phyloP scores from a whole-genome alignment of 345 rosid species.

The Erodium maritimum region DNA sequence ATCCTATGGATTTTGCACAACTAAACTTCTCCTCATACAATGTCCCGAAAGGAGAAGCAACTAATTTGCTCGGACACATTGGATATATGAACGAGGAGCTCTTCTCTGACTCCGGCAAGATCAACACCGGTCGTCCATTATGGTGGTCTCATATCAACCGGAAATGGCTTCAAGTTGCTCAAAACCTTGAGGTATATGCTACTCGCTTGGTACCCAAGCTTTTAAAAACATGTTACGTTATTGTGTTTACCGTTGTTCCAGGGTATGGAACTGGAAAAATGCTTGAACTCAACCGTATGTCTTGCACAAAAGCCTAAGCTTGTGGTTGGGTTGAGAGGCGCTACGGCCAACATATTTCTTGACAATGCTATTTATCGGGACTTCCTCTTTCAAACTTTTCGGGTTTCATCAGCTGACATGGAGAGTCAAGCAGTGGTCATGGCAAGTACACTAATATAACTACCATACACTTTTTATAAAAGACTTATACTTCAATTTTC shows the following conservation, averaged over 20 bases:
- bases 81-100: constrained; percentile 25
- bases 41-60: constrained; percentile 22
- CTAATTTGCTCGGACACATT: constrained; percentile 25
- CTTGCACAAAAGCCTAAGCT: constrained; percentile 32
- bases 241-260: constrained; percentile 9
- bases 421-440: constrained; percentile 46
- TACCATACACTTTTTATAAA: no score
- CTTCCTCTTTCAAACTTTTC: constrained; percentile 23
- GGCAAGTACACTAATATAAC: constrained; percentile 14
- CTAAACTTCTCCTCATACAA: constrained; percentile 26
- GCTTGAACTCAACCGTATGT: constrained; percentile 42
- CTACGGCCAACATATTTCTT: constrained; percentile 35
- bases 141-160: constrained; percentile 26
- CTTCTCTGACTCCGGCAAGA: constrained; percentile 17
- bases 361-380: constrained; percentile 40
- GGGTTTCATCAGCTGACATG: constrained; percentile 39
- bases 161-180: constrained; percentile 39
- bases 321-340: constrained; percentile 31
- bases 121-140: constrained; percentile 16
- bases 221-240: no score
- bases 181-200: constrained; percentile 37
- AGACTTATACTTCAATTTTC: no score
- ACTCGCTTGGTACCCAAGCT: no score
- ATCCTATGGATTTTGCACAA: constrained; percentile 11
- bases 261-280: constrained; percentile 28